Base-by-base conservation (phyloP, 106 monocot species). In the Agapanthus africanus region DNA sequence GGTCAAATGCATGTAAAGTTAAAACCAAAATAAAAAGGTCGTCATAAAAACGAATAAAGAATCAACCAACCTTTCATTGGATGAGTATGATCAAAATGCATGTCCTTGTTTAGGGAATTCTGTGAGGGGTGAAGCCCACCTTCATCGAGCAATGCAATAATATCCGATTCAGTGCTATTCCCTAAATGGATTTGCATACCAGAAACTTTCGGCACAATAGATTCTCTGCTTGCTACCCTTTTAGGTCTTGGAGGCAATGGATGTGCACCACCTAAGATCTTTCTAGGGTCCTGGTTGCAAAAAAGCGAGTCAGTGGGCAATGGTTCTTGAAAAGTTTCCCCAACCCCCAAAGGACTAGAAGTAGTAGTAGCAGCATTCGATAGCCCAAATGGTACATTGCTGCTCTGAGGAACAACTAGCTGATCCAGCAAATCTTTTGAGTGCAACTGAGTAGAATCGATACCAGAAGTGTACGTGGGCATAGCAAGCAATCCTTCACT, bases 271-370 rank as follows among this genome's bases (percentile, higher is more conserved):
- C 71, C 81, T 59, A 81, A 64, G 44, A 63, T 38, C 32, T 76
- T 81, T 70, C 70, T 73, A 32, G 81, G 84, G 76, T 80, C 81
- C 27, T 78, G 74, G 50, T 76, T 80, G 38, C 66, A 71, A 71
- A 81, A 80, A 41, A 80, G 75, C 41, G 75, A 83, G 36, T 69
- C 80, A 46, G 77, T 63, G 1, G 32, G 34, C 54, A 34, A 27
- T 40, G 66, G 56, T 68, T 78, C 83, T 51, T 23, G 76, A 21
- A 73, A 26, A 40, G 69, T 71, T 37, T 75, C 83, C 18, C 38
- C 52, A 66, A 47, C 71, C 50, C 42, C 64, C 18, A 19, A 23
- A 6, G 61, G 61, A 62, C 61, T 62, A 11, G 66, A 22, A 50
- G 69, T 41, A 22, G 61, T 44, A n/a, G 66, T 44, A 59, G 65